Evolutionary conservation across 2,329 filamentous ascomycete species (phyloP), one percentile per base, ranked within the genome.

Genomic region (Byssochlamys sp.): DNA sequence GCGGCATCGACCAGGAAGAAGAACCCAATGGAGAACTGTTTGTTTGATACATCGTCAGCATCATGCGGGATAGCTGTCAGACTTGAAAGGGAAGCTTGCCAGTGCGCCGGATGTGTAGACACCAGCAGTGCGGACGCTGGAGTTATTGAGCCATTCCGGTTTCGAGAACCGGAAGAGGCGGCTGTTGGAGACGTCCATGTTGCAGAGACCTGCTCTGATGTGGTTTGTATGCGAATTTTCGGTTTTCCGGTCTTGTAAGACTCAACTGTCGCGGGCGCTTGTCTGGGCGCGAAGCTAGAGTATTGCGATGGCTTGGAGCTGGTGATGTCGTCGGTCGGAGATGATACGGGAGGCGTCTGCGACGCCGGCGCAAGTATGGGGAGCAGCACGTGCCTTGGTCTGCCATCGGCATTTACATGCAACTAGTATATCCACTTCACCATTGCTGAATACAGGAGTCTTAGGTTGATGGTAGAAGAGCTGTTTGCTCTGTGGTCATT

Each of bases 1-100:
- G 84, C 80, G 59, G 84, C 82, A 65, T 88, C 85, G 72, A 88
- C 79, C 63, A 88, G 80, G 71, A 84, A 81, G 79, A 86, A 88
- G 75, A 88, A 84, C 11, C 84, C 84, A 56, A 87, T 77, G 33
- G 84, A 83, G 74, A 88, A 88, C 85, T 88, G 60, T 25, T 33
- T 14, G 10, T 9, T 31, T 26, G 19, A 35, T 2, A 26, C 11
- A 19, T 50, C 14, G 27, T 39, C 25, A 54, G 29, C 3, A 27
- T 52, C 45, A 26, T 45, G 24, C 33, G 26, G 10, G 45, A 53
- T 45, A 49, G 35, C 33, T 49, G 28, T 48, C 48, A 31, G 57
- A 19, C 45, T 28, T 49, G 19, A 39, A 45, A 52, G 25, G 52
- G 56, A 65, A 12, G 25, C 78, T 63, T 79, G 88, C 85, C 70